A percentile compares a stretch with the other conserved stretches of the same genome.
phyloP scores from a whole-genome alignment of 2,329 filamentous ascomycete genomes.

The Exophiala xenobiotica region DNA sequence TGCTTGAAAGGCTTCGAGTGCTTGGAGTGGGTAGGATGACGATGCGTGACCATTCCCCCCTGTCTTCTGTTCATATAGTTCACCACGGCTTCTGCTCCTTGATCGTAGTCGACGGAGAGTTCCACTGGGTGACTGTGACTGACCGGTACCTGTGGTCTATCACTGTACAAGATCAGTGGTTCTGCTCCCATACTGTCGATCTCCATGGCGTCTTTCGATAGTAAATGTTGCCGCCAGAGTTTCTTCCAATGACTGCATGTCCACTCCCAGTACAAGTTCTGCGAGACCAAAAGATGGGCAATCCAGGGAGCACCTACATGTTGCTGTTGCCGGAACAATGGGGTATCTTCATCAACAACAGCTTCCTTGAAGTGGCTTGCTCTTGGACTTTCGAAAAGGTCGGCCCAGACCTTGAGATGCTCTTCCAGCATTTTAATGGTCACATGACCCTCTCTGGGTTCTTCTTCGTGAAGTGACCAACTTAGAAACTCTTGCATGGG shows the following conservation, averaged over 20 bases:
- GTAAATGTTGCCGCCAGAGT: not conserved
- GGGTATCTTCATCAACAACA: not conserved
- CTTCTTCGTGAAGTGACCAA: slow-evolving; percentile 11
- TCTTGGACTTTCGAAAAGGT: slow-evolving; percentile 11
- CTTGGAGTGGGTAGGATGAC: too few species aligned
- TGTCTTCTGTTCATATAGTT: too few species aligned
- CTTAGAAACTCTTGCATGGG: slow-evolving; percentile 12
- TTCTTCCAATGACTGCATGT: not conserved
- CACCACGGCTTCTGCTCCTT: too few species aligned
- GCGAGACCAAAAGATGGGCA: slow-evolving; percentile 1
- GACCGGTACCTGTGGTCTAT: too few species aligned
- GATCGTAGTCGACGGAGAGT: too few species aligned
- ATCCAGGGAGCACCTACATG: slow-evolving; percentile 6
- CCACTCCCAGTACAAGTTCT: slow-evolving; percentile 1
- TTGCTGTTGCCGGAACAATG: not conserved
- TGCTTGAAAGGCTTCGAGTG: too few species aligned
- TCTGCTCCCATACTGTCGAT: too few species aligned
- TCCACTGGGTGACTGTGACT: too few species aligned
- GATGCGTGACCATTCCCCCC: too few species aligned
- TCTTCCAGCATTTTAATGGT: slow-evolving; percentile 14
- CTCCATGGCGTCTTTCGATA: too few species aligned
- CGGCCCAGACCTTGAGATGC: slow-evolving; percentile 14
- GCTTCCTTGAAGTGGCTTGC: not conserved
- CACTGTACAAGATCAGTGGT: too few species aligned
- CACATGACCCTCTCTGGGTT: slow-evolving; percentile 3